A percentile compares a stretch with the other conserved stretches of the same genome.
These are phyloP conservation scores for Myxozyma geophila DNA, from an alignment of 805 yeast species.

Conservation along the genomic window DNA sequence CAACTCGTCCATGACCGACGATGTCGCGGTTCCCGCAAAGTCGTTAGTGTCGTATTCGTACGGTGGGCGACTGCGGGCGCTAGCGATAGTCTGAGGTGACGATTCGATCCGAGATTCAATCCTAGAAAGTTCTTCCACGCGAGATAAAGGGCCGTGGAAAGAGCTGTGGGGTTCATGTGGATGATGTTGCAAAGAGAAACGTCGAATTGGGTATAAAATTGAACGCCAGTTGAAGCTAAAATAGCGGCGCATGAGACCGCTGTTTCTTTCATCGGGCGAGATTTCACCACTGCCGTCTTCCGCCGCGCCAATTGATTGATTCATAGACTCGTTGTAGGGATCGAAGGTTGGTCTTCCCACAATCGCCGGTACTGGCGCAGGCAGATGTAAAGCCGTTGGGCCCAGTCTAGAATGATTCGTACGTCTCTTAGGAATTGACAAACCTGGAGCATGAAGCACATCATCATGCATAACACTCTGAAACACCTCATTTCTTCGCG, in stretches of 20 bases:
- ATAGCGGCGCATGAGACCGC: neutral
- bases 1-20: slow-evolving; percentile 1
- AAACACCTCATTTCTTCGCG: slow-evolving; percentile 3
- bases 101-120: neutral
- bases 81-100: neutral
- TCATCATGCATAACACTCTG: neutral
- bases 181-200: neutral
- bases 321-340: neutral
- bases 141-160: neutral
- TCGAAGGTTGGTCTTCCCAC: too few species aligned
- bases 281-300: neutral
- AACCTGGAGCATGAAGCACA: too few species aligned
- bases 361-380: too few species aligned
- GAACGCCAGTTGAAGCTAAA: slow-evolving; percentile 29
- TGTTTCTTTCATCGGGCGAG: neutral
- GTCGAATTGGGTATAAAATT: slow-evolving; percentile 6
- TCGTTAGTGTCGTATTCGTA: neutral
- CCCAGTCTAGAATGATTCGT: too few species aligned
- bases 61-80: neutral
- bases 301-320: neutral
- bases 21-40: neutral
- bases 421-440: neutral
- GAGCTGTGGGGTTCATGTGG: neutral
- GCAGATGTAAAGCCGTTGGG: too few species aligned
- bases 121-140: neutral